Base-by-base conservation (phyloP, 2,329 filamentous ascomycete species). In the Pseudocercospora fuligena region DNA sequence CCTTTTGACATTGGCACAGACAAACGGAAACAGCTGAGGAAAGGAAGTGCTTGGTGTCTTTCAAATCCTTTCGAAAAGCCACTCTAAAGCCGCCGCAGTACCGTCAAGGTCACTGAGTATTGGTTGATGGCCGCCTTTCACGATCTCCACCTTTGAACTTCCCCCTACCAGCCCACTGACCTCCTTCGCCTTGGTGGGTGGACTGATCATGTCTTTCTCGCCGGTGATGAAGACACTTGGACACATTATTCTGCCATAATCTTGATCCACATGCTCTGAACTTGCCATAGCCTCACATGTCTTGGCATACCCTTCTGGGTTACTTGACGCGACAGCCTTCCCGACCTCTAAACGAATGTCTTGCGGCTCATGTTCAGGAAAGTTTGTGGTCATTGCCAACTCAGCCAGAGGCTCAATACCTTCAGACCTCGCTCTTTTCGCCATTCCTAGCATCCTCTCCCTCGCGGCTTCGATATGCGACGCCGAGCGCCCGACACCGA, bases 51-150 rank as follows among this genome's bases (percentile, higher is more conserved):
- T 27, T 12, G 36, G n/a, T 25, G 53, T 21, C 3, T 9, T 14
- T 61, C 47, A n/a, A 16, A 63, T 14, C 14, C 21, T 33, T 53
- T 43, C 49, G 31, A 66, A 66, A 3, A 66, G 60, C 60, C 58
- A 36, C 14, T 56, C 25, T 14, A 67, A 14, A 12, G 61, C 65
- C 7, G 19, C 31, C 2, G 3, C 36, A 11, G 65, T 64, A 7
- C 56, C 57, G 7, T 61, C 21, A 14, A 61, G 19, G 40, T 67
- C 65, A 40, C 65, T 67, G 29, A 67, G 23, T 1, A 64, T 67
- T 21, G 65, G 65, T 57, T 67, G 65, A 61, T 67, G 65, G 3
- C 65, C 65, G 21, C 65, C 65, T 33, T 57, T 27, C 27, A 67
- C 65, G 23, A 67, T 23, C 12, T 21, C 43, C 3, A 67, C 53